A percentile compares a stretch with the other conserved stretches of the same genome.
Evolutionary conservation across 148 eudicot species (phyloP).

Genomic region (Rhododendron ferrugineum): DNA sequence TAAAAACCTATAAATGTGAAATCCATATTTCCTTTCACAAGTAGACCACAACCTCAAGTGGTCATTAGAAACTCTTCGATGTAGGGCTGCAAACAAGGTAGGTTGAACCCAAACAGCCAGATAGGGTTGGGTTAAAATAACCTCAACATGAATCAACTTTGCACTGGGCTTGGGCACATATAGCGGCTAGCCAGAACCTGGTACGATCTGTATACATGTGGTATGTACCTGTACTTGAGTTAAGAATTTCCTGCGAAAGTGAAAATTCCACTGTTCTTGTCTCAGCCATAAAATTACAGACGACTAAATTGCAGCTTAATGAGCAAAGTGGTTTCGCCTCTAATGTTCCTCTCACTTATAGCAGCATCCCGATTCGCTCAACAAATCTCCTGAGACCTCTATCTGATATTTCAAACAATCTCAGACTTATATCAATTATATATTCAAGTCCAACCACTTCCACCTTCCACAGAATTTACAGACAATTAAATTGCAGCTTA

Average conservation of each 20-base stretch:
- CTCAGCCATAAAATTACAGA: neutral
- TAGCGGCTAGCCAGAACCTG: neutral
- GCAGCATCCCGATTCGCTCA: neutral
- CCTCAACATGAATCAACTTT: neutral
- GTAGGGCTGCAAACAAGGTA: neutral
- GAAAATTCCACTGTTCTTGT: neutral
- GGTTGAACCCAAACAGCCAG: neutral
- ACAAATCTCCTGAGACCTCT: neutral
- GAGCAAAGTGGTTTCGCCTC: neutral
- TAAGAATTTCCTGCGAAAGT: neutral
- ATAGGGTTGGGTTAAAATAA: neutral
- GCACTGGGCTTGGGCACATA: neutral
- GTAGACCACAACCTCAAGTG: neutral
- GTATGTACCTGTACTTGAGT: neutral
- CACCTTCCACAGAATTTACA: neutral
- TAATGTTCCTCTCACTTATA: conserved; percentile 1
- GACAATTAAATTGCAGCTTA: neutral
- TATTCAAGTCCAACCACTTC: neutral
- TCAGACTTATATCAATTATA: neutral
- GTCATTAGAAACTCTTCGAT: neutral
- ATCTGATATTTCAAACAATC: neutral
- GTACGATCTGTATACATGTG: neutral
- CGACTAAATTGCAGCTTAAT: neutral
- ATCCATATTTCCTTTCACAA: neutral
- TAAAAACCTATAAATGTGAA: neutral